Conservation (phyloP, 805 yeast species). For the Limtongozyma cylindracea region DNA sequence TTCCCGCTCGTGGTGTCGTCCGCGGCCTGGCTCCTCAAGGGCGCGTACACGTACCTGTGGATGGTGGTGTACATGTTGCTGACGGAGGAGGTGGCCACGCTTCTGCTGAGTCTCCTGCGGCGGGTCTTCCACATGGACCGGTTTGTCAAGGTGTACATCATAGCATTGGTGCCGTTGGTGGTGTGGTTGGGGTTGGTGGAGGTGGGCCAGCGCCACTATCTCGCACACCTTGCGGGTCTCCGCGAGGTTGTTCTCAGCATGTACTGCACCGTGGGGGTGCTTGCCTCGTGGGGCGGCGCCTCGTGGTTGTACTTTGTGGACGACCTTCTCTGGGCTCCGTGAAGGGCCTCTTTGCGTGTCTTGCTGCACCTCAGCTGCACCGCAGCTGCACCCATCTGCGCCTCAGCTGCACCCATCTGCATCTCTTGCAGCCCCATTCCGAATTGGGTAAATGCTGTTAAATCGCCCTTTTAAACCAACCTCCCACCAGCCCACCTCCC, state of each 20-base stretch:
- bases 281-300: constrained; percentile 71
- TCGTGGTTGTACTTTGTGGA: constrained; percentile 76
- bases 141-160: constrained; percentile 37
- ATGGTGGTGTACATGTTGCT: constrained; percentile 50
- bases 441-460: too few species aligned
- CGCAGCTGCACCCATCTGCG: too few species aligned
- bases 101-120: too few species aligned
- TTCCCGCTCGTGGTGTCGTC: constrained; percentile 72
- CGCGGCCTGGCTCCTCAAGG: constrained; percentile 58
- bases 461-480: too few species aligned
- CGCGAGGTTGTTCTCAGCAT: constrained; percentile 65
- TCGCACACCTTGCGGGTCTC: constrained; percentile 43
- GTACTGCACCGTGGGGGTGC: constrained; percentile 68
- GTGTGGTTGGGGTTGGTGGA: constrained; percentile 41
- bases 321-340: constrained; percentile 33
- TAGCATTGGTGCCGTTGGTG: too few species aligned
- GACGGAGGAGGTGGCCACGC: constrained; percentile 27
- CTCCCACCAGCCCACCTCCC: too few species aligned
- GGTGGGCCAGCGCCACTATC: constrained; percentile 17
- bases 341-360: too few species aligned
- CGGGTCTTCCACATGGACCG: constrained; percentile 34
- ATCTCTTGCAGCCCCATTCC: too few species aligned
- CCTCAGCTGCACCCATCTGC: too few species aligned
- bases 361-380: too few species aligned
- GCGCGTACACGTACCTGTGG: constrained; percentile 65